Conservation (phyloP, 805 yeast genomes). For the Candida golubevii region DNA sequence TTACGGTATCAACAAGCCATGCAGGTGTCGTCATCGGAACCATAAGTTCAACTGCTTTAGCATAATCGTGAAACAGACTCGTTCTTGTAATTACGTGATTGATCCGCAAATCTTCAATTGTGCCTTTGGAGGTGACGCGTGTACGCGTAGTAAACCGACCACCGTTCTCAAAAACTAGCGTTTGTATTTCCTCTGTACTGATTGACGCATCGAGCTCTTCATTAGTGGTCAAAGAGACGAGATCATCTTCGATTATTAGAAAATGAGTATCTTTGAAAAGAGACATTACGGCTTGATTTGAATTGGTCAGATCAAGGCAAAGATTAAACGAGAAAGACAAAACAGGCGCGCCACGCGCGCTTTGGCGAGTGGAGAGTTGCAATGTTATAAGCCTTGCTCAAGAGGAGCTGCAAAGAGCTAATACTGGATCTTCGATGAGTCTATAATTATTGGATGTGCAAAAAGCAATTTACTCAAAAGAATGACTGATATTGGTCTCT, state of each 20-base stretch:
- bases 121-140: background rate
- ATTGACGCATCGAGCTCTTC: background rate
- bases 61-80: conserved; percentile 49
- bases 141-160: conserved; percentile 4
- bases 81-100: conserved; percentile 52
- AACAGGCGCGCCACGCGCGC: too few relatives aligned
- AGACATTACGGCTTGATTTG: too few relatives aligned
- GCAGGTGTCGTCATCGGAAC: conserved; percentile 60
- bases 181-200: background rate
- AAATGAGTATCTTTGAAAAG: conserved; percentile 8
- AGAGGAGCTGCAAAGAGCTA: too few relatives aligned
- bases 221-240: background rate
- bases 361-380: too few relatives aligned
- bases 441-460: too few relatives aligned
- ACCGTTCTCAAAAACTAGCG: conserved; percentile 10
- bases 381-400: too few relatives aligned
- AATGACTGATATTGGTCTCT: too few relatives aligned
- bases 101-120: conserved; percentile 10
- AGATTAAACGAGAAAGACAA: too few relatives aligned
- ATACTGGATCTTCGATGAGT: too few relatives aligned
- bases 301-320: too few relatives aligned
- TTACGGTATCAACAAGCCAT: conserved; percentile 55
- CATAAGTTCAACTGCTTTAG: conserved; percentile 45
- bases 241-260: conserved; percentile 4
- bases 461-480: too few relatives aligned